A percentile compares a stretch with the other conserved stretches of the same genome.
phyloP scores from a whole-genome alignment of 2,329 filamentous ascomycete genomes.

The Fusarium devonianum region DNA sequence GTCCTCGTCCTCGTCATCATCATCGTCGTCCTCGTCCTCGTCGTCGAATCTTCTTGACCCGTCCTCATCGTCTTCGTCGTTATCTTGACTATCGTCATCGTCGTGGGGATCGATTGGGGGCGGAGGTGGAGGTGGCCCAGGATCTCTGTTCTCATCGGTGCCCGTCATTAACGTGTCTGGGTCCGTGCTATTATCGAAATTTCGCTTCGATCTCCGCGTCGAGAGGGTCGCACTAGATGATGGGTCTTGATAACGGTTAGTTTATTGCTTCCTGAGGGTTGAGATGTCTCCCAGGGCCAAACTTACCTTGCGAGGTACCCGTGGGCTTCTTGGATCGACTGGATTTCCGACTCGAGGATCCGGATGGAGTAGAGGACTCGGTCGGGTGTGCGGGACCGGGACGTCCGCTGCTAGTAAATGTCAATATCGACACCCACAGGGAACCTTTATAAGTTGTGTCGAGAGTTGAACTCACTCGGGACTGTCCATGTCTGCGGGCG shows the following conservation, averaged over 20 bases:
- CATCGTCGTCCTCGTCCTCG: slow-evolving; percentile 49
- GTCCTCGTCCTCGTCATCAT: slow-evolving; percentile 71
- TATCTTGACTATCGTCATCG: slow-evolving; percentile 49
- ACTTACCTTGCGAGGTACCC: slow-evolving; percentile 54
- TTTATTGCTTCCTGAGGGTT: slow-evolving; percentile 18
- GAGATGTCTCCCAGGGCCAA: not conserved
- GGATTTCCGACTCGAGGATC: slow-evolving; percentile 75
- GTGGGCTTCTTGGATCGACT: slow-evolving; percentile 72
- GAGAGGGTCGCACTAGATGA: slow-evolving; percentile 49
- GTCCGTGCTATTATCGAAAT: slow-evolving; percentile 58
- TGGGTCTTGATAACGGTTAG: slow-evolving; percentile 43
- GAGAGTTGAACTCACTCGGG: slow-evolving; percentile 71
- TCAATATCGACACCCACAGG: slow-evolving; percentile 20
- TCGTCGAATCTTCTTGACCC: too few species aligned
- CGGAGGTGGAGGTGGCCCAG: slow-evolving; percentile 53
- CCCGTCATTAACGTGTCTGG: slow-evolving; percentile 77
- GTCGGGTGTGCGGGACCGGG: slow-evolving; percentile 68
- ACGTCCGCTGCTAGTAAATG: slow-evolving; percentile 31
- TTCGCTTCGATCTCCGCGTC: slow-evolving; percentile 61
- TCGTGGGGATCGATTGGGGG: slow-evolving; percentile 47
- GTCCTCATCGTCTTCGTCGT: slow-evolving; percentile 45
- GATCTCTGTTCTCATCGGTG: slow-evolving; percentile 62
- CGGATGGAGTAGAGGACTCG: slow-evolving; percentile 63
- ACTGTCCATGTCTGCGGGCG: slow-evolving; percentile 73
- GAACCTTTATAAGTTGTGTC: too few species aligned